Base-by-base conservation (phyloP, 495 filamentous ascomycete genomes). In the Talaromyces trachyspermus region DNA sequence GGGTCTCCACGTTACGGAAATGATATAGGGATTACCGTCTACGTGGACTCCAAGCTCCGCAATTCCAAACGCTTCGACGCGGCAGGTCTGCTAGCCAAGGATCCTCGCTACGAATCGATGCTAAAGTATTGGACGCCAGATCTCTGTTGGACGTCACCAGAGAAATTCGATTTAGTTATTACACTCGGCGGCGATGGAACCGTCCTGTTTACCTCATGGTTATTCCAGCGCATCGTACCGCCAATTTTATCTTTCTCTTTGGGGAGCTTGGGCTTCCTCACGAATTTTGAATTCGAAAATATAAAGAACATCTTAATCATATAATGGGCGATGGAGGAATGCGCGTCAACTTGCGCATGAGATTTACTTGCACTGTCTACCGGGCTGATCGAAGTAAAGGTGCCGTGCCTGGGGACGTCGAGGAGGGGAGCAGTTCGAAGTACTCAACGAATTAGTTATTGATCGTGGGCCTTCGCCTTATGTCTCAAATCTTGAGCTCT, bases 381-480 rank as follows among this genome's bases (percentile, higher is more conserved):
- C 82, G 88, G 20, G 68, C 70, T 44, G 65, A 71, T 45, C 58
- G 65, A 15, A 70, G 67, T 49, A 69, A 71, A 50, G 62, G 65
- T 1, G 70, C 70, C 4, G 68, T 64, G 29, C 59, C 52, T 1
- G 65, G 59, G 11, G 77, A 82, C 5, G 72, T 86, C 48, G 78
- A 84, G 51, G 82, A 86, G 56, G 78, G 78, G 89, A 95, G 64
- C 88, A 91, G 54, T 95, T 94, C 50, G 89, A 95, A 61, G 89
- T 97, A 10, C 78, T 97, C 37, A 97, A 97, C 66, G 92, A 98
- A 67, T 79, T 98, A 17, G 90, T 98, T 55, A 95, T 98, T 56
- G 92, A 98, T 65, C 85, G 92, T 24, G 92, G 92, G 43, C 91
- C 92, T 52, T 92, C 86, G 32, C 85, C 91, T n/a, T 96, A 96